A percentile compares a stretch with the other conserved stretches of the same genome.
These are phyloP conservation scores for Malania oleifera DNA, from an alignment of 164 flowering plant species.

Conservation along the genomic window DNA sequence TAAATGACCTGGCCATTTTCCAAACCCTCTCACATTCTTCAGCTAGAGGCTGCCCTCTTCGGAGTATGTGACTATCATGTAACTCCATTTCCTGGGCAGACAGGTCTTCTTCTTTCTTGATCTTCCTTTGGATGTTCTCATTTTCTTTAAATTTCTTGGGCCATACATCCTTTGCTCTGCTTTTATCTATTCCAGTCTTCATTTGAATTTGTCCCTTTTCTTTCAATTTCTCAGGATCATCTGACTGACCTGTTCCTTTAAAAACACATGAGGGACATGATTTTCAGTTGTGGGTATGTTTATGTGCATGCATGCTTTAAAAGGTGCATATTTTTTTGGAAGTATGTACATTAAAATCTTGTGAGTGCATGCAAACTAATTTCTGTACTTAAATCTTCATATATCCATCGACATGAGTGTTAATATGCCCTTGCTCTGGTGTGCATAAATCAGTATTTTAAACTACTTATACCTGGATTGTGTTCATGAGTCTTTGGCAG, in stretches of 20 bases:
- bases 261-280: not conserved
- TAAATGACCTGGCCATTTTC: not conserved
- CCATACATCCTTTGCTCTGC: not conserved
- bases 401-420: no score
- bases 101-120: not conserved
- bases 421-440: no score
- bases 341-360: not conserved
- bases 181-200: no score
- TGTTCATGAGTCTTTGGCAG: no score
- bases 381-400: no score
- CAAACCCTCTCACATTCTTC: not conserved
- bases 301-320: no score
- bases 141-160: not conserved
- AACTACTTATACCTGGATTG: no score
- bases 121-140: not conserved
- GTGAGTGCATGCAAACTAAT: no score
- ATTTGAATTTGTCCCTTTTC: no score
- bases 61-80: not conserved
- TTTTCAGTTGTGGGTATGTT: no score
- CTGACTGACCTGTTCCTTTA: not conserved
- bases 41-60: not conserved
- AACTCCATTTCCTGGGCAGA: not conserved
- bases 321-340: not conserved
- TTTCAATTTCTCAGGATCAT: no score
- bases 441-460: not conserved